These are phyloP conservation scores for Bryoerythrophyllum caledonicum DNA, from an alignment of 225 moss, liverwort and hornwort genomes.

Conservation along the genomic window DNA sequence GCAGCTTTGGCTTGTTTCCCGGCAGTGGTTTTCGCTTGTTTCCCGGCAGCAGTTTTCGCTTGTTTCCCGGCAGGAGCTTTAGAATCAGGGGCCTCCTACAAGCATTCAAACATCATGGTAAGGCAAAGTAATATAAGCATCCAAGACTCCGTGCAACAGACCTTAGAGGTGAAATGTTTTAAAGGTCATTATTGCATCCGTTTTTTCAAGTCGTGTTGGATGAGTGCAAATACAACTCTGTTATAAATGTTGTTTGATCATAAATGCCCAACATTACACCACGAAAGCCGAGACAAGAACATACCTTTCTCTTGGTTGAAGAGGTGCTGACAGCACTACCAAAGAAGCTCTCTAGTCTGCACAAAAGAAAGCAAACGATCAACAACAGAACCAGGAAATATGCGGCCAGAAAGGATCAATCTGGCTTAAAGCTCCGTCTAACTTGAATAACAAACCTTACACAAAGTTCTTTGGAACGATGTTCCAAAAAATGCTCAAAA, in stretches of 20 bases:
- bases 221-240: neutral
- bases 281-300: neutral
- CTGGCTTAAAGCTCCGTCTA: neutral
- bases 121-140: neutral
- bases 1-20: constrained; percentile 51
- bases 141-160: neutral
- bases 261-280: neutral
- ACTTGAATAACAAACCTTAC: neutral
- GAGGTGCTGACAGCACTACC: constrained; percentile 44
- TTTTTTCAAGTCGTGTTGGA: neutral
- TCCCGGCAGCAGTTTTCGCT: constrained; percentile 31
- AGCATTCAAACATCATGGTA: constrained; percentile 5
- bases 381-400: constrained; percentile 12
- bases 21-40: constrained; percentile 47
- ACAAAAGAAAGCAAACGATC: constrained; percentile 8
- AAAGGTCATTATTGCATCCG: neutral
- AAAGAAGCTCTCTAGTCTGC: constrained; percentile 62
- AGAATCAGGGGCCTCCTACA: constrained; percentile 49
- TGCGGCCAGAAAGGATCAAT: neutral
- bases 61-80: constrained; percentile 54
- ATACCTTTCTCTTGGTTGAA: constrained; percentile 62
- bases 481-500: neutral
- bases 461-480: neutral
- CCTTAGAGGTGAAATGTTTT: neutral
- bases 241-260: constrained; percentile 1